A percentile compares a stretch with the other conserved stretches of the same genome.
These are phyloP conservation scores for Staphylotrichum longicolle DNA, from an alignment of 495 filamentous ascomycete species.

Conservation along the genomic window DNA sequence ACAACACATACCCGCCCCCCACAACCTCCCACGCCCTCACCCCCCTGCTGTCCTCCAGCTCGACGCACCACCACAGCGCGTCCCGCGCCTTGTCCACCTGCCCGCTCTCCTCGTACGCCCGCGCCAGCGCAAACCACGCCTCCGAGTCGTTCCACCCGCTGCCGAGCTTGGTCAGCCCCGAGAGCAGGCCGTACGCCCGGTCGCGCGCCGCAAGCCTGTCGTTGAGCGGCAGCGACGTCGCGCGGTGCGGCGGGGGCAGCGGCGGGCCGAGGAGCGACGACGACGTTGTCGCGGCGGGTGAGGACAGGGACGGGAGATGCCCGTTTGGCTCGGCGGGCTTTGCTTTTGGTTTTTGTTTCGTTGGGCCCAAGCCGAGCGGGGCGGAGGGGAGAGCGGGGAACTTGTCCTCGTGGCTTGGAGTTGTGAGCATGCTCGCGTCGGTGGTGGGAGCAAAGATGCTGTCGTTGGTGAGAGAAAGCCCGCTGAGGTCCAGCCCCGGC, in stretches of 20 bases:
- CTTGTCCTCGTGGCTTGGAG: slow-evolving; percentile 19
- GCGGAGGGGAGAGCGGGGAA: slow-evolving; percentile 34
- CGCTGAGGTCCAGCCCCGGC: slow-evolving; percentile 31
- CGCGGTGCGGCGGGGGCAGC: slow-evolving; percentile 46
- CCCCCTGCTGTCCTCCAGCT: slow-evolving; percentile 64
- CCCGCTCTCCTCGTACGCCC: slow-evolving; percentile 78
- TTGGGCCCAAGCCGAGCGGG: slow-evolving; percentile 43
- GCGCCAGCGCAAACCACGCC: slow-evolving; percentile 85
- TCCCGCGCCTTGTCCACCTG: slow-evolving; percentile 80
- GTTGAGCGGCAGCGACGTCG: slow-evolving; percentile 58
- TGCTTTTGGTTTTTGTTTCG: slow-evolving; percentile 4
- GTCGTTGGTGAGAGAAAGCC: slow-evolving; percentile 10
- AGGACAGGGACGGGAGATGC: not conserved
- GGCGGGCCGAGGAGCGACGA: slow-evolving; percentile 26
- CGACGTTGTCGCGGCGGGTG: not conserved
- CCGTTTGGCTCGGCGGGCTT: slow-evolving; percentile 4
- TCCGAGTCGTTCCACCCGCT: slow-evolving; percentile 89
- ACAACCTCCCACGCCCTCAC: slow-evolving; percentile 60
- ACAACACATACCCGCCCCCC: slow-evolving; percentile 59
- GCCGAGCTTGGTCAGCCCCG: slow-evolving; percentile 78
- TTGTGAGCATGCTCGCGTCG: slow-evolving; percentile 17
- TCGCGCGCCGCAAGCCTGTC: slow-evolving; percentile 82
- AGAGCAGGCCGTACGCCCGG: slow-evolving; percentile 78
- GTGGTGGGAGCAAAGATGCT: slow-evolving; percentile 7
- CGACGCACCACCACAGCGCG: slow-evolving; percentile 73